Base-by-base conservation (phyloP, 306 rosid species). In the Nissolia schottii region DNA sequence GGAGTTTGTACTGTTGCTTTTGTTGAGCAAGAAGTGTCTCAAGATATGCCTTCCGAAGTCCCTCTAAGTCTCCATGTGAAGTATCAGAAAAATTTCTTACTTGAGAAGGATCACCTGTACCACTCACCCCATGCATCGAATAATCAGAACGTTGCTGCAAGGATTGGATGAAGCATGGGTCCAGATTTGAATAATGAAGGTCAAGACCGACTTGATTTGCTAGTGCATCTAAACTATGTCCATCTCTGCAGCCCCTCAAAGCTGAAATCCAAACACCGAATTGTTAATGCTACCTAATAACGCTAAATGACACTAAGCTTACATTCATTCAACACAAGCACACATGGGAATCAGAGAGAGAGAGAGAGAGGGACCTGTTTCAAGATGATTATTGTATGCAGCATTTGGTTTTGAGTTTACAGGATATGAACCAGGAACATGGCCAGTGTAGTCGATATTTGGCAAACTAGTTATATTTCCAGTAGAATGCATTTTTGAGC, bases 1-100 rank as follows among this genome's bases (percentile, higher is more conserved):
- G 82, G 79, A 87, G 81, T 67, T 89, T 96, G 53, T 79, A 85
- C 61, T 86, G 97, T 77, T 89, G 94, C 83, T 85, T 91, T 72
- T 81, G 87, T 79, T 94, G 94, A 73, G 80, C 77, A 80, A 94
- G 81, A 78, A 94, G 83, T 18, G 83, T 76, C 84, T 91, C 91
- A 28, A 91, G 85, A 79, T 89, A 87, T 60, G 89, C 96, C 59
- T 82, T 84, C 82, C 80, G 92, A 82, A 86, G 68, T 75, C 80
- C 92, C 67, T 91, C 91, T 54, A 85, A 74, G 54, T 89, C 87
- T 79, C 89, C 90, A 65, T 66, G 91, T 34, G 93, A 46, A 82
- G 78, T 68, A 57, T 79, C 86, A 35, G 79, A 59, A 59, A 79
- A 89, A 76, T 76, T 89, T 75, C 88, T 87, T 64, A 80, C 38